Conservation (phyloP, 2,329 filamentous ascomycete species). For the Penicillium italicum region DNA sequence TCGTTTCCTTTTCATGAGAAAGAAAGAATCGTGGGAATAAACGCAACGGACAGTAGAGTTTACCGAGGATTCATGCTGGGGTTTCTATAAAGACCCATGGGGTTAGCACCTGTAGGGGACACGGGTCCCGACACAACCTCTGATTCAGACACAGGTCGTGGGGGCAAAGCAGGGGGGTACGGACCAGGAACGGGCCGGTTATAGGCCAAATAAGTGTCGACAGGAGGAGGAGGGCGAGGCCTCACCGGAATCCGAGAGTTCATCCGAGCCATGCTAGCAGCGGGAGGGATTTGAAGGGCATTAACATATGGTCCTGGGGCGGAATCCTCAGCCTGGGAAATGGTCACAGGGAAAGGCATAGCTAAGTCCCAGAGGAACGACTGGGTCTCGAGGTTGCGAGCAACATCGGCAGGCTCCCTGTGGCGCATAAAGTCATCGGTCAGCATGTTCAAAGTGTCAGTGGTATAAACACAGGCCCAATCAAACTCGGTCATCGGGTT, state of each 20-base stretch:
- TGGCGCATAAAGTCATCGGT: background rate
- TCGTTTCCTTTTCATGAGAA: background rate
- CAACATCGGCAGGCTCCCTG: background rate
- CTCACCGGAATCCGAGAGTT: background rate
- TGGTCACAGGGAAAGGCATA: background rate
- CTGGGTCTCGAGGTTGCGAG: background rate
- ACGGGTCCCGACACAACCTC: too few species aligned
- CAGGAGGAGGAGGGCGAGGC: background rate
- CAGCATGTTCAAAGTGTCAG: background rate
- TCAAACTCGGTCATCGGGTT: background rate
- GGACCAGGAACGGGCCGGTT: background rate
- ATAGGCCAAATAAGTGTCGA: background rate
- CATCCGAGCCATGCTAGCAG: background rate
- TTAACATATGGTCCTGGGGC: background rate
- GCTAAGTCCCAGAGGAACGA: background rate
- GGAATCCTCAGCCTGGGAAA: background rate
- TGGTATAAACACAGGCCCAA: background rate
- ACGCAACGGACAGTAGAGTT: too few species aligned
- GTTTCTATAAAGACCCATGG: background rate
- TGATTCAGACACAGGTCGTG: background rate
- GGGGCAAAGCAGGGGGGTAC: background rate
- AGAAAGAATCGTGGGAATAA: too few species aligned
- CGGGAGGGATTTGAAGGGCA: background rate
- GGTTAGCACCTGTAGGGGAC: background rate
- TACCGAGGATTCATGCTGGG: background rate